Percentiles rank a stretch among this genome's conserved stretches.
phyloP scores from a whole-genome alignment of 2,329 filamentous ascomycete species.

The Hymenoscyphus salicellus region DNA sequence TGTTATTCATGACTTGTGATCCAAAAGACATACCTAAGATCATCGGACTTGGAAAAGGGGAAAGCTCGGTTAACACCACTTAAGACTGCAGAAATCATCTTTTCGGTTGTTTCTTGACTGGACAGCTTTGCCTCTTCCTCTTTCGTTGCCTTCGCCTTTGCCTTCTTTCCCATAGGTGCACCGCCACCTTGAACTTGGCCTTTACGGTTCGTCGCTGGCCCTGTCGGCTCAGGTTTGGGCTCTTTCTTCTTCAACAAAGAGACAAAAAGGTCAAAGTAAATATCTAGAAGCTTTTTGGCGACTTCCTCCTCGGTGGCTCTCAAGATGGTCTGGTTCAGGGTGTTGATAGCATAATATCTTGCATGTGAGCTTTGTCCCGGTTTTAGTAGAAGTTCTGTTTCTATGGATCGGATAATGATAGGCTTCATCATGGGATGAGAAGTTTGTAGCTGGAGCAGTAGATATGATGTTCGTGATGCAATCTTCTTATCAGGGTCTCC shows the following conservation, averaged over 20 bases:
- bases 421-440: conserved; percentile 92
- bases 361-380: conserved; percentile 84
- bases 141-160: conserved; percentile 41
- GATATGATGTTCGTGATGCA: conserved; percentile 85
- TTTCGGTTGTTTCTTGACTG: conserved; percentile 64
- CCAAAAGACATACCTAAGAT: conserved; percentile 58
- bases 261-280: conserved; percentile 91
- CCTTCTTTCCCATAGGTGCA: conserved; percentile 49
- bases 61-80: conserved; percentile 95
- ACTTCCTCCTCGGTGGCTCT: conserved; percentile 78
- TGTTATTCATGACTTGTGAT: conserved; percentile 10
- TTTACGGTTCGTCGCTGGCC: conserved; percentile 47
- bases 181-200: conserved; percentile 53
- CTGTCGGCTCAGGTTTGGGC: conserved; percentile 38
- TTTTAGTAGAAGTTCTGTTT: conserved; percentile 82
- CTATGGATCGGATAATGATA: conserved; percentile 78
- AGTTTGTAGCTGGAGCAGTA: conserved; percentile 86
- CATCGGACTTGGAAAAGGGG: conserved; percentile 82
- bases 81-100: conserved; percentile 85
- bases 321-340: conserved; percentile 92
- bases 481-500: conserved; percentile 96
- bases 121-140: conserved; percentile 39
- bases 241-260: conserved; percentile 66
- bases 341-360: conserved; percentile 95
- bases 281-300: conserved; percentile 76